Percentiles rank a stretch among this genome's conserved stretches.
Evolutionary conservation across 2,329 filamentous ascomycete genomes (phyloP).

Genomic region (Ophiostoma ulmi): DNA sequence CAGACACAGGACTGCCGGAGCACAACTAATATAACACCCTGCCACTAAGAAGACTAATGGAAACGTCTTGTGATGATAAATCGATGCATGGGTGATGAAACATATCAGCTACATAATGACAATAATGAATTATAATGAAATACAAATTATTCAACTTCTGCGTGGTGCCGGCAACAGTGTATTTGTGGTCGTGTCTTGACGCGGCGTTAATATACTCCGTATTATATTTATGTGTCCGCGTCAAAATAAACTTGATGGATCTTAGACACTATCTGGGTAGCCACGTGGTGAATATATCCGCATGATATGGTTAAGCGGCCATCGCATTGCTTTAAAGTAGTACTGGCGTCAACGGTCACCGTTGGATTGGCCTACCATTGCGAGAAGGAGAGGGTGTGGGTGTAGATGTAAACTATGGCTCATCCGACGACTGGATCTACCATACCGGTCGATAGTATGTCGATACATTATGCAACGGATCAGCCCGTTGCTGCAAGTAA

Average conservation of each 20-base stretch:
- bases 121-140: not conserved
- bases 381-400: not conserved
- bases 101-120: not conserved
- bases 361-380: too few relatives aligned
- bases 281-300: too few relatives aligned
- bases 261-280: not conserved
- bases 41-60: not conserved
- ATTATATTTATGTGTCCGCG: not conserved
- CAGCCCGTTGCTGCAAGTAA: not conserved
- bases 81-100: not conserved
- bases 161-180: not conserved
- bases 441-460: not conserved
- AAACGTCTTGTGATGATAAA: not conserved
- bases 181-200: not conserved
- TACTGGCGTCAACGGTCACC: too few relatives aligned
- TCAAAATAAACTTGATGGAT: not conserved
- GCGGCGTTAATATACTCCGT: not conserved
- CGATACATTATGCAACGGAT: not conserved
- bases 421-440: not conserved
- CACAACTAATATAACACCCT: constrained; percentile 21
- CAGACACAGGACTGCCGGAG: not conserved
- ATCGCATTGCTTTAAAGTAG: too few relatives aligned
- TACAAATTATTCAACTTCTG: not conserved
- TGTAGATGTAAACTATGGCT: not conserved
- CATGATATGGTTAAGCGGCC: too few relatives aligned